A percentile compares a stretch with the other conserved stretches of the same genome.
These are phyloP conservation scores for Magnolia sinica DNA, from an alignment of 164 flowering plant genomes.

Conservation along the genomic window DNA sequence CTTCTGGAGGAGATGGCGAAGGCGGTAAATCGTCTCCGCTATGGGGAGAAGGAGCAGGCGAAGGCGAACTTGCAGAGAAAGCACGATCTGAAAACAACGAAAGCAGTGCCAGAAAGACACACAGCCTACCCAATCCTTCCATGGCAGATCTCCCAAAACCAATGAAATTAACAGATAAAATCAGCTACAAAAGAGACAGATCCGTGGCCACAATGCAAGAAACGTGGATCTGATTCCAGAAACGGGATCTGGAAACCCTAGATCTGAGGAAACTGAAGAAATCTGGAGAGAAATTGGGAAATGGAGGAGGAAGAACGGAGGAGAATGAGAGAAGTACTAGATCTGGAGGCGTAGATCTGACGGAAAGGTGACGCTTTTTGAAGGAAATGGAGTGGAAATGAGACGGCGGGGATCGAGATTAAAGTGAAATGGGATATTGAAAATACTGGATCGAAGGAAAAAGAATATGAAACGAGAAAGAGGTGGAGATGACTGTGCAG, in stretches of 20 bases:
- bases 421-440: not conserved
- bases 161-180: not conserved
- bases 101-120: constrained; percentile 1
- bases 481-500: not conserved
- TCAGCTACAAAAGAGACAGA: not conserved
- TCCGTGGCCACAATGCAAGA: not conserved
- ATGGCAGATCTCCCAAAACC: constrained; percentile 10
- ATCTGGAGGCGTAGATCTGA: not conserved
- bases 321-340: not conserved
- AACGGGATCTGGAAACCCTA: not conserved
- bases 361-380: not conserved
- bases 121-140: constrained; percentile 15
- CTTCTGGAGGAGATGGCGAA: not conserved
- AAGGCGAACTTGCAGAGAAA: constrained; percentile 1
- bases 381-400: not conserved
- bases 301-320: too few relatives aligned
- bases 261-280: not conserved
- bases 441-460: not conserved
- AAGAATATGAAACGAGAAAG: not conserved
- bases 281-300: too few relatives aligned
- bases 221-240: not conserved
- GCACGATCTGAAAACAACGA: constrained; percentile 10
- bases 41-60: constrained; percentile 19
- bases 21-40: constrained; percentile 6
- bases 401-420: not conserved